These are phyloP conservation scores for Stagonosporopsis tanaceti DNA, from an alignment of 2,329 filamentous ascomycete species.

Conservation along the genomic window DNA sequence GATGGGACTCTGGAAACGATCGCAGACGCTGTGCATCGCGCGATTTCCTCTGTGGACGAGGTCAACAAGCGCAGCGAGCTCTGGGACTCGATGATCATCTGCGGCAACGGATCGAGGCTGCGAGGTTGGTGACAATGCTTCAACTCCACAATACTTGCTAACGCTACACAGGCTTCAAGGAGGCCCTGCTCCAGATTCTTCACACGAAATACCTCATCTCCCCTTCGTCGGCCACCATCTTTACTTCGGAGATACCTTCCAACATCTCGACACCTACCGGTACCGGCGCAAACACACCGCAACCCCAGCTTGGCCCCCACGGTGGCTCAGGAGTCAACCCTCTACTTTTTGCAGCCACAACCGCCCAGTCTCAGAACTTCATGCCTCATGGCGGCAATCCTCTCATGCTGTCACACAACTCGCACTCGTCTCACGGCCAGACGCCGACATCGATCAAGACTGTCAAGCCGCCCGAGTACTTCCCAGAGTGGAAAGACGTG, in stretches of 20 bases:
- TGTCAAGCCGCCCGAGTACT: slow-evolving; percentile 80
- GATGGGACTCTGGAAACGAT: slow-evolving; percentile 82
- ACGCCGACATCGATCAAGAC: slow-evolving; percentile 86
- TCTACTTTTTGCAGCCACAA: slow-evolving; percentile 89
- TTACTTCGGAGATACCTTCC: slow-evolving; percentile 94
- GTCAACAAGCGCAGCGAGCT: slow-evolving; percentile 83
- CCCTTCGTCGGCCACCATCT: slow-evolving; percentile 91
- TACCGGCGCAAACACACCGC: slow-evolving; percentile 91
- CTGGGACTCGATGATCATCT: slow-evolving; percentile 92
- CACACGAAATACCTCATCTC: slow-evolving; percentile 86
- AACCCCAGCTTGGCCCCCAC: slow-evolving; percentile 60
- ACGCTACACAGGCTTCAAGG: slow-evolving; percentile 73
- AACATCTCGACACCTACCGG: slow-evolving; percentile 90
- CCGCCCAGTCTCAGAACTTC: slow-evolving; percentile 66
- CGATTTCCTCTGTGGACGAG: slow-evolving; percentile 83
- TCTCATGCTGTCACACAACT: slow-evolving; percentile 54
- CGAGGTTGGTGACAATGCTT: slow-evolving; percentile 58
- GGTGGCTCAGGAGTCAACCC: slow-evolving; percentile 77
- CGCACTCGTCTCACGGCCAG: slow-evolving; percentile 70
- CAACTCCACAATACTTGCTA: slow-evolving; percentile 37
- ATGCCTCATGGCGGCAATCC: slow-evolving; percentile 49
- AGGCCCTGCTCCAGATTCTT: slow-evolving; percentile 83
- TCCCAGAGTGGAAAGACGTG: slow-evolving; percentile 84
- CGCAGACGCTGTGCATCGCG: slow-evolving; percentile 81
- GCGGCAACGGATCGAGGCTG: slow-evolving; percentile 81